phyloP scores from a whole-genome alignment of 2,329 filamentous ascomycete genomes.

The Dactylonectria macrodidyma region DNA sequence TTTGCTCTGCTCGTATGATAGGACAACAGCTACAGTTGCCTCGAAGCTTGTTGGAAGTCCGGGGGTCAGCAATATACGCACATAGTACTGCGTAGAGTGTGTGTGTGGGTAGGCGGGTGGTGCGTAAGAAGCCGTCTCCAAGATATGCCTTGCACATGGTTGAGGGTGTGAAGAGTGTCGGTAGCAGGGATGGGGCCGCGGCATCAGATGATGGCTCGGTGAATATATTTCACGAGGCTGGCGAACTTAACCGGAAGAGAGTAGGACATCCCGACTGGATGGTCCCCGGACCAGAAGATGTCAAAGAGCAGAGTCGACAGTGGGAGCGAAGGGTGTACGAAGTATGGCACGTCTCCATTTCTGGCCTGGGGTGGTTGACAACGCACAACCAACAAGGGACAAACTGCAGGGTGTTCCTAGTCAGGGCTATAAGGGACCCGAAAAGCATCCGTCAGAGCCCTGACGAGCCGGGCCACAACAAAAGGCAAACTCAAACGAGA shows the following conservation, averaged over 20 bases:
- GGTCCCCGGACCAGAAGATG: too few species aligned
- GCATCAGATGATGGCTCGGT: slow-evolving; percentile 19
- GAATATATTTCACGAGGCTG: not conserved
- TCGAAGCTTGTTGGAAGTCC: not conserved
- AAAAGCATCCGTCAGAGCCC: slow-evolving; percentile 1
- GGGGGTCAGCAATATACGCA: not conserved
- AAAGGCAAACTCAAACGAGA: slow-evolving; percentile 17
- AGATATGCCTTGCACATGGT: not conserved
- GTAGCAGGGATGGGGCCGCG: not conserved
- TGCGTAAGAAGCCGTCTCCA: not conserved
- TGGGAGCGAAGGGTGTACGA: not conserved
- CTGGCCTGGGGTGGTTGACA: not conserved
- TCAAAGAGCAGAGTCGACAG: not conserved
- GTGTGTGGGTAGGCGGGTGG: not conserved
- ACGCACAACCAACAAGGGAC: slow-evolving; percentile 1
- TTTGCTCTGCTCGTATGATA: slow-evolving; percentile 14
- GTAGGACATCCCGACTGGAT: too few species aligned
- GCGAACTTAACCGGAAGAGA: not conserved
- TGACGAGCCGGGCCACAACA: too few species aligned
- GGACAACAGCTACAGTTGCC: slow-evolving; percentile 5
- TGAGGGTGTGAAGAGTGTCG: not conserved
- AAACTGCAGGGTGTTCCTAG: not conserved
- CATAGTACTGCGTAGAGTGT: not conserved
- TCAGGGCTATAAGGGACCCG: not conserved
- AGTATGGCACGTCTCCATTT: too few species aligned